Evolutionary conservation across 2,329 filamentous ascomycete species (phyloP), one percentile per base, ranked within the genome.

Genomic region (Scedosporium aurantiacum): DNA sequence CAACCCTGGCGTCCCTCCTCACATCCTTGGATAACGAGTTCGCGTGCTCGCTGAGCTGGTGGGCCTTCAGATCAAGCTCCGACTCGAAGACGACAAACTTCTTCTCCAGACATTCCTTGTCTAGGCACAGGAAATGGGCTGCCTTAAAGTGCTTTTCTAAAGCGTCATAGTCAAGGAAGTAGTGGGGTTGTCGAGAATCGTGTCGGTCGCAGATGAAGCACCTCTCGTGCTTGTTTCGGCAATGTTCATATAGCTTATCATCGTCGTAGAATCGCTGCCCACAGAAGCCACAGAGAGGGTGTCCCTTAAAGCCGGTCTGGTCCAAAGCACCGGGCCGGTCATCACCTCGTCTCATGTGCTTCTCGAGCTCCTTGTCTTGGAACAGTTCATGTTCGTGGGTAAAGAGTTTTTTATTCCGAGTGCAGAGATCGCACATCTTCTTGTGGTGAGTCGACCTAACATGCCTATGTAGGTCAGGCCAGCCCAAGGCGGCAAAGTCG

Each of bases 331-430:
- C 93, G 3, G 93, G 92, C 65, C 88, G 88, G 71, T 97, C 90
- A 69, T 99, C 94, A 62, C 94, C 94, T 65, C 88, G 85, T 64
- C 85, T 89, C 81, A 97, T 95, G 72, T 99, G 94, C 68, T 85
- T 89, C 66, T 89, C 86, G 58, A 97, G 79, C 67, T 93, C 90
- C 65, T 86, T 83, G 64, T 85, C 82, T 0, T 89, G 88, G 72
- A 97, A 97, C 1, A 99, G 81, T 65, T 95, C 90, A 71, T 99
- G 94, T 74, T 99, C 94, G 74, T 99, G 94, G 1, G 94, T 97
- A 68, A 99, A 99, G 40, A 97, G 91, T 70, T 96, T 97, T 76
- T 99, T 99, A 78, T 97, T 92, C 63, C 91, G 81, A 5, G 92
- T 82, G 74, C 92, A 97, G 10, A 96, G 79, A 72, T 96, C 91